phyloP scores from a whole-genome alignment of 768 basidiomycete species.

The Suillus clintonianus region DNA sequence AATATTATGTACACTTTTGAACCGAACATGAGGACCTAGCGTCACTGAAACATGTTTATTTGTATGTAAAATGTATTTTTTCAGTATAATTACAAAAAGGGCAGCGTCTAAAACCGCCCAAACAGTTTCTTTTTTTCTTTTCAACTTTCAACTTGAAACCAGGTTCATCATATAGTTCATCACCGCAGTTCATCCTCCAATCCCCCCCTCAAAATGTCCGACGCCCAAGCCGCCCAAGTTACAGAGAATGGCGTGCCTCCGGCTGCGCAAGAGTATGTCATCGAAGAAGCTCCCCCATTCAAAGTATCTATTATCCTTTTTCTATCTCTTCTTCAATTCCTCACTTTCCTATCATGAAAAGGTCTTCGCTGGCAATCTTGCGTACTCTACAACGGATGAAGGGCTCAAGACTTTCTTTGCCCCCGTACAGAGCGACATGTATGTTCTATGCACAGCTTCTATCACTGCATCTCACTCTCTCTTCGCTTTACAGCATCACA shows the following conservation, averaged over 20 bases:
- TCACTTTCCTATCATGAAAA: conserved; percentile 39
- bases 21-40: neutral
- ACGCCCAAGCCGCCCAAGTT: conserved; percentile 85
- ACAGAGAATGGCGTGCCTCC: conserved; percentile 83
- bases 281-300: conserved; percentile 77
- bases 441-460: conserved; percentile 39
- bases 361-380: conserved; percentile 94
- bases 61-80: conserved; percentile 21
- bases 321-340: conserved; percentile 19
- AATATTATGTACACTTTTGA: neutral
- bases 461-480: conserved; percentile 10
- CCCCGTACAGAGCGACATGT: conserved; percentile 87
- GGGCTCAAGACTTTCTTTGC: conserved; percentile 94
- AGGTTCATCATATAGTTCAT: conserved; percentile 74
- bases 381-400: conserved; percentile 91
- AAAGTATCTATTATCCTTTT: conserved; percentile 50
- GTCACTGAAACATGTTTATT: conserved; percentile 19
- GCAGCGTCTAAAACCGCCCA: conserved; percentile 19
- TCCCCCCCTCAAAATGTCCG: conserved; percentile 77
- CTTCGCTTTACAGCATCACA: conserved; percentile 55
- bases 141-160: conserved; percentile 84
- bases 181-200: conserved; percentile 51
- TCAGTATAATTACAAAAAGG: conserved; percentile 39
- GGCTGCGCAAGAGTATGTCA: conserved; percentile 64
- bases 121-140: conserved; percentile 54